Base-by-base conservation (phyloP, 1,284 basidiomycete species). In the Rhodofomes roseus region DNA sequence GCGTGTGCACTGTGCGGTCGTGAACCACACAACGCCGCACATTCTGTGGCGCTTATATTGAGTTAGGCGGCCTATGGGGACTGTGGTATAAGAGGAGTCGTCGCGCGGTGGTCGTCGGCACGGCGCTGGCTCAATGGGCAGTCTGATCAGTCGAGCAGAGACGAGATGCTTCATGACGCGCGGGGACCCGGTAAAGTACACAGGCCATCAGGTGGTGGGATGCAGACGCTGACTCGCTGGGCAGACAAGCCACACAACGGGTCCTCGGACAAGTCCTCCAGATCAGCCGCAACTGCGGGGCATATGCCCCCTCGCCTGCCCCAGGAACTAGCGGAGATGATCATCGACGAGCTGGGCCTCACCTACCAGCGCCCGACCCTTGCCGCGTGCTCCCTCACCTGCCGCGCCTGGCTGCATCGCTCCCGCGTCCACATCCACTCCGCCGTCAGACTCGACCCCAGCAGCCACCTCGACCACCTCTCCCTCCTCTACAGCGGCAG, bases 341-440 rank as follows among this genome's bases (percentile, higher is more conserved):
- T 61, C 53, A 61, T 61, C 22, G 60, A 61, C 60, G 44, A 54
- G n/a, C 54, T 61, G 3, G 54, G 54, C 3, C 14, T 12, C 36
- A 25, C 50, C 1, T 60, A 60, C 52, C 40, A 61, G 29, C 56
- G 48, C 54, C 7, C 53, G 4, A 40, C 60, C 20, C 55, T 61
- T 14, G 46, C 37, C 39, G 53, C 60, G 23, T 61, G 60, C 48
- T 51, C 56, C 22, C 54, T 61, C 40, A 58, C 57, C n/a, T 61
- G 60, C 29, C 60, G 43, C n/a, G 60, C 50, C 6, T 61, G 60
- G 60, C 37, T 61, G 20, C 57, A 43, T n/a, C 57, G 56, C 31
- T 25, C 46, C 27, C 52, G 60, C 36, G 22, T 40, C 16, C 60
- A 61, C 50, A 52, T 61, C 37, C 59, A 60, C 20, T 4, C 50